Base-by-base conservation (phyloP, 768 basidiomycete species). In the Piloderma croceum region DNA sequence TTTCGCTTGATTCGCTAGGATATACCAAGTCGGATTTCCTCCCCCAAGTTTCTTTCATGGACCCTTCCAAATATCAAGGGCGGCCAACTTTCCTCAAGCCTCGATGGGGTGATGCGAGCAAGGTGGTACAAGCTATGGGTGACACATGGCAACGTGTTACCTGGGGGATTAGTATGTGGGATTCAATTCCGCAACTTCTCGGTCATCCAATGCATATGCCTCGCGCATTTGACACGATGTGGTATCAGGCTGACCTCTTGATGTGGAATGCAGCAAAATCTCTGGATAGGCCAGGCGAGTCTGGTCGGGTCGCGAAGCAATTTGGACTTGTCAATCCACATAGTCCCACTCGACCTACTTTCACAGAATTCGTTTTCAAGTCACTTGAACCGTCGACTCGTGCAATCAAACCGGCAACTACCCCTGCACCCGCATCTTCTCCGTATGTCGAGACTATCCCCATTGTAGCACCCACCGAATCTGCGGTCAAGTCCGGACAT, bases 291-390 rank as follows among this genome's bases (percentile, higher is more conserved):
- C 27, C 39, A n/a, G 42, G 37, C 12, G 33, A 40, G 24, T 19
- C 27, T 20, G 48, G 48, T 10, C 37, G 41, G 12, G 45, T 50
- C 18, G 50, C 50, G 10, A 37, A 20, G 25, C 35, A 39, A 24
- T 51, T 43, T 22, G 50, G 50, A 4, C 34, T 51, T 18, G 33
- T 34, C 19, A 32, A 48, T 27, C 50, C n/a, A n/a, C 50, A 19
- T 13, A 9, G 38, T 13, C 35, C 34, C 3, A 34, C 41, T 17
- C 31, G 48, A 25, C 45, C 45, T 6, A 35, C 38, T 10, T 37
- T 38, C 19, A 34, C 25, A 15, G 41, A 38, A 34, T 42, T 43
- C 21, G 4, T 46, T 4, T 18, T 46, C 3, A 21, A 37, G 13
- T 34, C 35, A 15, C 13, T 48, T 11, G 35, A 44, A 18, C 31